Evolutionary conservation across 1,284 basidiomycete genomes (phyloP).

Genomic region (Anthracocystis panici-leucophaei): DNA sequence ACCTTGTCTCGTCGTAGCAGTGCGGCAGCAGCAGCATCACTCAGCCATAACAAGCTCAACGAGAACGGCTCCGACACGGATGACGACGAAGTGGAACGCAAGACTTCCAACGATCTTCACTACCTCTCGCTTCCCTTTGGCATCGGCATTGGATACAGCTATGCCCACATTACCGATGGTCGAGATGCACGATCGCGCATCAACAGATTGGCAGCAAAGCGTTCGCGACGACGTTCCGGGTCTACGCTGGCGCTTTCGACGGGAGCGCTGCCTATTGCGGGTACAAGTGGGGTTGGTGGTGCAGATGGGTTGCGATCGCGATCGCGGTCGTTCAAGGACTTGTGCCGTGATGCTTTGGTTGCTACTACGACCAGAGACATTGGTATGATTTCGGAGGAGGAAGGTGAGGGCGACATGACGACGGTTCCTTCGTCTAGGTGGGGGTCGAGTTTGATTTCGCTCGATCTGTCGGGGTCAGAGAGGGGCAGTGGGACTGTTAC

Average conservation of each 20-base stretch:
- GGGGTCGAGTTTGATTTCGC: slow-evolving; percentile 28
- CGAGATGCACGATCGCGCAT: slow-evolving; percentile 29
- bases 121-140: slow-evolving; percentile 49
- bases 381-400: slow-evolving; percentile 33
- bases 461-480: slow-evolving; percentile 28
- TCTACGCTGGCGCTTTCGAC: slow-evolving; percentile 31
- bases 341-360: slow-evolving; percentile 37
- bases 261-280: slow-evolving; percentile 32
- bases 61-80: slow-evolving; percentile 28
- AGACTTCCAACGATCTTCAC: slow-evolving; percentile 30
- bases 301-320: slow-evolving; percentile 35
- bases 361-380: slow-evolving; percentile 21
- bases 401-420: slow-evolving; percentile 26
- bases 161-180: slow-evolving; percentile 34
- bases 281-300: slow-evolving; percentile 14
- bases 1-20: slow-evolving; percentile 44
- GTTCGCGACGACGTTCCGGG: slow-evolving; percentile 9
- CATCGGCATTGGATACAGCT: slow-evolving; percentile 51
- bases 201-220: slow-evolving; percentile 20
- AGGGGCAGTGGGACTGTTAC: slow-evolving; percentile 34
- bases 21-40: slow-evolving; percentile 20
- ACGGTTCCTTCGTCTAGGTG: slow-evolving; percentile 28
- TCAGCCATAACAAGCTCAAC: slow-evolving; percentile 3
- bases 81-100: slow-evolving; percentile 32
- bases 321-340: slow-evolving; percentile 42